A percentile compares a stretch with the other conserved stretches of the same genome.
Evolutionary conservation across 1,139 yeast species (phyloP).

Genomic region (Zygoascus meyerae): DNA sequence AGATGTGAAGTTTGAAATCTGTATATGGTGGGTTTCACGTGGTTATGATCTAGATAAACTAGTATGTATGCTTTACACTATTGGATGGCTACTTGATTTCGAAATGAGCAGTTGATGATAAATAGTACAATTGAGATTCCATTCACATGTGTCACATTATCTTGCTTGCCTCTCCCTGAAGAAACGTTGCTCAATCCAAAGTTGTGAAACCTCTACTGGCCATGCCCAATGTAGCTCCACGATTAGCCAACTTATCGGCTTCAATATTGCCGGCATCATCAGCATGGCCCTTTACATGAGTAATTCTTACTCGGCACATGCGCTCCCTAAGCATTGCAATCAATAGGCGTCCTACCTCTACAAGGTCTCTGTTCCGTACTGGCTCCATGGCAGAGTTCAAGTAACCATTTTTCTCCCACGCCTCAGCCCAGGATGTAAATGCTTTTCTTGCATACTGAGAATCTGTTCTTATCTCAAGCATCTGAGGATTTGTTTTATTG

Average conservation of each 20-base stretch:
- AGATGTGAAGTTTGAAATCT: too few species aligned
- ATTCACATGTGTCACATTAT: too few species aligned
- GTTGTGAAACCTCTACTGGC: background rate
- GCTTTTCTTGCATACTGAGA: constrained; percentile 51
- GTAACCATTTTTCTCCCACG: constrained; percentile 57
- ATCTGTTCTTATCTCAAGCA: constrained; percentile 45
- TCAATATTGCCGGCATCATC: constrained; percentile 65
- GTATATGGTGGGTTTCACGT: too few species aligned
- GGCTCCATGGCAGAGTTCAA: constrained; percentile 38
- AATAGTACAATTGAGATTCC: too few species aligned
- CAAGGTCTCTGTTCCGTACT: constrained; percentile 50
- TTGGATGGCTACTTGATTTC: too few species aligned
- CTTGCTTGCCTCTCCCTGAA: too few species aligned
- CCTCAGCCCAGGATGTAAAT: constrained; percentile 45
- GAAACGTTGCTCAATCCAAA: background rate
- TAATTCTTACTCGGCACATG: constrained; percentile 37
- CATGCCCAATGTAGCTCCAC: constrained; percentile 36
- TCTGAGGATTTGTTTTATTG: background rate
- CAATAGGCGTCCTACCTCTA: constrained; percentile 28
- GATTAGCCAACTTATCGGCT: constrained; percentile 72
- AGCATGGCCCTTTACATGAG: constrained; percentile 68
- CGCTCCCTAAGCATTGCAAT: constrained; percentile 16
- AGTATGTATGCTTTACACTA: too few species aligned
- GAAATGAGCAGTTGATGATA: too few species aligned
- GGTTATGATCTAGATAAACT: too few species aligned